Base-by-base conservation (phyloP, 1,139 yeast species). In the Yamadazyma atmosphaerica region DNA sequence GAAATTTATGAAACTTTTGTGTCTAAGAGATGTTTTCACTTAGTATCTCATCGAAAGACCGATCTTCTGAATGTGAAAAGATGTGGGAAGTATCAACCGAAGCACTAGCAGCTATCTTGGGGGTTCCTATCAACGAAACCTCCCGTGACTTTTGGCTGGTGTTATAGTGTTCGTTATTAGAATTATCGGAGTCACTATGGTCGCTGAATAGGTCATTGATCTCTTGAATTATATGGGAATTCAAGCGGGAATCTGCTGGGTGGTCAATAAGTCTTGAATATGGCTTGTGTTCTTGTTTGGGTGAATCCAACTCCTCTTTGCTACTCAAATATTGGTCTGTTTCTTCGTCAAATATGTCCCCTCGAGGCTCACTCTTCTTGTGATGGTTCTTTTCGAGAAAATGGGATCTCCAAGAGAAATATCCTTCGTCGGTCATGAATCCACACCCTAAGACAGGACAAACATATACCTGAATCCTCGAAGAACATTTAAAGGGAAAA, bases 401-500 rank as follows among this genome's bases (percentile, higher is more conserved):
- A 52, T 70, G 76, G 4, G 44, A 28, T 37, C 62, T 49, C 64
- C 68, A 67, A 22, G 56, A 63, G 12, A 50, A 40, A 43, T 65
- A 69, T 2, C 72, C 68, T 8, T 55, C 62, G 32, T 65, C 72
- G 0, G 74, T 65, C 57, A 64, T 59, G 43, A 49, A 68, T 3
- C 65, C 71, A 49, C 76, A 70, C 4, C 76, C 76, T 26, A 70
- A 47, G 16, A 69, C 42, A 1, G 76, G 74, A 44, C 76, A 69
- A 8, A 62, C 46, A 35, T 64, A 53, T 1, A 67, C 66, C 40
- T 64, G 72, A 12, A 48, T 53, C 38, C 55, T 59, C 8, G 44
- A 12, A 1, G 68, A 60, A 39, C 74, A 65, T 5, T 43, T 18
- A 6, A 33, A 36, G 2, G 59, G 55, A 18, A 39, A 39, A 13